Evolutionary conservation across 1,139 yeast genomes (phyloP), one percentile per base, ranked within the genome.

Genomic region (Suhomyces chickasaworum): DNA sequence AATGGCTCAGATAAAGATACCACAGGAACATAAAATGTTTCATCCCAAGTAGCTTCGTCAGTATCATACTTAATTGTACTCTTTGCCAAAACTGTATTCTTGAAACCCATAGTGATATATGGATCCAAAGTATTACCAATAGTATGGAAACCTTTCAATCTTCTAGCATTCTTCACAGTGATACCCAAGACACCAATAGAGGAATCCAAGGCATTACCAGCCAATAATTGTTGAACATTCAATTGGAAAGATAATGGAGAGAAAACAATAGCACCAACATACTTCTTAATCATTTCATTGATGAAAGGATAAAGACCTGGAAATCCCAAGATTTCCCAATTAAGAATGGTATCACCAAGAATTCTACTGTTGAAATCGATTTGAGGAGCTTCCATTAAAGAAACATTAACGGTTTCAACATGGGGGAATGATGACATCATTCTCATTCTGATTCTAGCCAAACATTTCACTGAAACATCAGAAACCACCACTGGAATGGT

Each of bases 371-470:
- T 80, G 64, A 90, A 93, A 65, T 93, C 99, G 64, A 90, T 82
- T 53, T 83, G 77, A 16, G 98, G 97, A 32, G 95, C 84, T 51
- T 89, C 93, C 65, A 90, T 70, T 56, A 93, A 72, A 18, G 96
- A 84, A 29, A 91, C 81, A 61, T 88, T 93, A 17, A 90, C 83
- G 1, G 97, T 90, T 65, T 93, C 95, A 52, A 93, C 74, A 66
- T 93, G 98, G 4, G 99, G 99, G 68, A 87, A 90, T 5, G 89
- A 77, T 2, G 89, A 66, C 86, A 89, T 91, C 84, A 93, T 83
- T 74, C 93, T 86, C 63, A 93, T 66, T 60, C 97, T 80, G 45
- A 93, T 80, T 65, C 97, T 81, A 46, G 86, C 80, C 52, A 81
- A 71, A 7, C 88, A 91, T 47, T 73, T 77, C 56, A 85, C 81